These are phyloP conservation scores for Westerdykella sp. DNA, from an alignment of 2,329 filamentous ascomycete genomes.

Conservation along the genomic window DNA sequence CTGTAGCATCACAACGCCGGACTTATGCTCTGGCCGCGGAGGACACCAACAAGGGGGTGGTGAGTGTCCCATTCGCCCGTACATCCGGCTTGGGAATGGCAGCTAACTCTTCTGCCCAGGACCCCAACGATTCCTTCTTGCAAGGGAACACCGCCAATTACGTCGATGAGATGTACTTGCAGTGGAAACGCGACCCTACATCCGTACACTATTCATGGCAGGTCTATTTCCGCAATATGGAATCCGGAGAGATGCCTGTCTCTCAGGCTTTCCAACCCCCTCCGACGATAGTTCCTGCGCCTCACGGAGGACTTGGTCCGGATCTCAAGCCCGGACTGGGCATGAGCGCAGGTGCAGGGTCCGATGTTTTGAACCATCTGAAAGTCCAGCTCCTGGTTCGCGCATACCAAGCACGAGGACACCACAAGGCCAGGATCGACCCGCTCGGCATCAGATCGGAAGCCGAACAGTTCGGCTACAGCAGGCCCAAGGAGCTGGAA, in stretches of 20 bases:
- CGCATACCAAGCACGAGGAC: conserved; percentile 94
- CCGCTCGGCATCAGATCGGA: conserved; percentile 89
- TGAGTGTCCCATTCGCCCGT: conserved; percentile 35
- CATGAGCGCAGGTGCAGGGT: conserved; percentile 59
- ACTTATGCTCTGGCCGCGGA: conserved; percentile 55
- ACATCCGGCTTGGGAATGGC: conserved; percentile 6
- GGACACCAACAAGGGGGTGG: conserved; percentile 56
- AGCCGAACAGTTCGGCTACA: conserved; percentile 74
- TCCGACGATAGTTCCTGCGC: conserved; percentile 79
- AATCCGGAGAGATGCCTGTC: conserved; percentile 94
- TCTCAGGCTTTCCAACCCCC: conserved; percentile 95
- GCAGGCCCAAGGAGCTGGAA: conserved; percentile 85
- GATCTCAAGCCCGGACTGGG: conserved; percentile 64
- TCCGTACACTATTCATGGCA: conserved; percentile 98
- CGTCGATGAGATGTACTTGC: conserved; percentile 98
- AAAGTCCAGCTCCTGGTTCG: conserved; percentile 97
- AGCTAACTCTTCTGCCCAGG: conserved; percentile 43
- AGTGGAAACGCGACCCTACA: conserved; percentile 88
- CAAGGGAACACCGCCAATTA: conserved; percentile 97
- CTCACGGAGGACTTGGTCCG: conserved; percentile 68
- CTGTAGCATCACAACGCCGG: conserved; percentile 44
- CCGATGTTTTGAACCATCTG: conserved; percentile 89
- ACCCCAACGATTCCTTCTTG: conserved; percentile 93
- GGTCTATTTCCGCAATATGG: conserved; percentile 99
- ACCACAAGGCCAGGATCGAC: conserved; percentile 97